Conservation (phyloP, 1,139 yeast species). For the Hemisphaericaspora lyxosophila region DNA sequence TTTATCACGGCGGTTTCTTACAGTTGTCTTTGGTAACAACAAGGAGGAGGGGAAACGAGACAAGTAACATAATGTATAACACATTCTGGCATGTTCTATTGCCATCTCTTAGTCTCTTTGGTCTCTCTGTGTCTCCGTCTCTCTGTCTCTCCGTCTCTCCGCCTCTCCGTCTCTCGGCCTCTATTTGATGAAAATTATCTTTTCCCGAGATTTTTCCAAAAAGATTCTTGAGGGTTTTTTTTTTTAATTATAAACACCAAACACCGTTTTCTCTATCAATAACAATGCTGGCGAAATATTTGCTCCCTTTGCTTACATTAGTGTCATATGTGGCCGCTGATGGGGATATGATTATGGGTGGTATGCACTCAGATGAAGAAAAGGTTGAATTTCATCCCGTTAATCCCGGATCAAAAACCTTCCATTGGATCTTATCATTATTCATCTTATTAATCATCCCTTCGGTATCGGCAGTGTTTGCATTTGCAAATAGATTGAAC, state of each 20-base stretch:
- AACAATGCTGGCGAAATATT: not conserved
- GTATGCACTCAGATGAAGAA: constrained; percentile 36
- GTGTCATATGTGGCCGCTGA: constrained; percentile 2
- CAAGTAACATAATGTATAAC: too few relatives aligned
- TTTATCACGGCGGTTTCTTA: too few relatives aligned
- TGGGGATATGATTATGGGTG: constrained; percentile 8
- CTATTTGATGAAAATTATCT: too few relatives aligned
- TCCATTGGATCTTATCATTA: constrained; percentile 63
- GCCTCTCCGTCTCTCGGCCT: too few relatives aligned
- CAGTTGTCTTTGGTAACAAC: too few relatives aligned
- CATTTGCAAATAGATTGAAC: constrained; percentile 52
- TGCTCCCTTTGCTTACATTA: not conserved
- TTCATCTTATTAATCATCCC: constrained; percentile 50
- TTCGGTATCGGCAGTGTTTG: constrained; percentile 52
- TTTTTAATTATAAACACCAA: not conserved
- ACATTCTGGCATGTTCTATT: too few relatives aligned
- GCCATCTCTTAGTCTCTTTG: too few relatives aligned
- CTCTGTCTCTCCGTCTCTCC: too few relatives aligned
- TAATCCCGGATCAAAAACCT: constrained; percentile 52
- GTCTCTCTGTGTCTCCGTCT: too few relatives aligned
- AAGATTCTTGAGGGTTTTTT: not conserved
- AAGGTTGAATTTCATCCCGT: constrained; percentile 43
- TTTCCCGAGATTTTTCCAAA: not conserved
- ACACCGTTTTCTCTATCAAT: too few relatives aligned
- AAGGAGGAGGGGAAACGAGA: too few relatives aligned